Base-by-base conservation (phyloP, 495 filamentous ascomycete species). In the Tuber borchii region DNA sequence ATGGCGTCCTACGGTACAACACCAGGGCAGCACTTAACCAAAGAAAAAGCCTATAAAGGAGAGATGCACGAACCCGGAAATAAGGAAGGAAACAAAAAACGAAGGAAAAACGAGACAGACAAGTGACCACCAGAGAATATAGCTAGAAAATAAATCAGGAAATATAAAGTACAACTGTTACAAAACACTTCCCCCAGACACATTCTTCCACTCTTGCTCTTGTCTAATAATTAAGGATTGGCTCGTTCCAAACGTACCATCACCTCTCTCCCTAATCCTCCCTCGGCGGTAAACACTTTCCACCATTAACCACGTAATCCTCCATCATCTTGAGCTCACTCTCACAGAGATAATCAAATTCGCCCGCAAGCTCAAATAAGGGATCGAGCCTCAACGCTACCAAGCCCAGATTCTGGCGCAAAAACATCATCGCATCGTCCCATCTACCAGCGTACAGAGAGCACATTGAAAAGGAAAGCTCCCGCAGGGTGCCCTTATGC, bases 401-500 rank as follows among this genome's bases (percentile, higher is more conserved):
- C 14, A 77, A 37, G 12, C n/a, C 37, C 16, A 77, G 74, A 20
- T 76, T 77, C 22, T 77, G 39, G 48, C 65, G 69, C 43, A 77
- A 76, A 74, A 74, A 77, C 26, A 31, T 56, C 37, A 74, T 74
- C 0, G 75, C 44, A 19, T 69, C 37, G 4, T 44, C 22, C 75
- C 75, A 77, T 34, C 22, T 26, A 7, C 75, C 75, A 1, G 75
- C 70, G 44, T 76, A 77, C 10, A 77, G 61, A 20, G 61, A 76
- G 26, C 75, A 69, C 44, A 76, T 44, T 22, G 69, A 69, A 44
- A 77, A 70, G 3, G 75, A 71, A 43, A 77, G 61, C 10, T 48
- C 65, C 22, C 61, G 74, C 31, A 77, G 75, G 17, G 75, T 65
- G 34, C 22, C 43, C 70, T 71, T 77, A n/a, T 77, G 75, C 69